Percentiles rank a stretch among this genome's conserved stretches.
These are phyloP conservation scores for Tympanopsis confertula DNA, from an alignment of 2,329 filamentous ascomycete genomes.

Conservation along the genomic window DNA sequence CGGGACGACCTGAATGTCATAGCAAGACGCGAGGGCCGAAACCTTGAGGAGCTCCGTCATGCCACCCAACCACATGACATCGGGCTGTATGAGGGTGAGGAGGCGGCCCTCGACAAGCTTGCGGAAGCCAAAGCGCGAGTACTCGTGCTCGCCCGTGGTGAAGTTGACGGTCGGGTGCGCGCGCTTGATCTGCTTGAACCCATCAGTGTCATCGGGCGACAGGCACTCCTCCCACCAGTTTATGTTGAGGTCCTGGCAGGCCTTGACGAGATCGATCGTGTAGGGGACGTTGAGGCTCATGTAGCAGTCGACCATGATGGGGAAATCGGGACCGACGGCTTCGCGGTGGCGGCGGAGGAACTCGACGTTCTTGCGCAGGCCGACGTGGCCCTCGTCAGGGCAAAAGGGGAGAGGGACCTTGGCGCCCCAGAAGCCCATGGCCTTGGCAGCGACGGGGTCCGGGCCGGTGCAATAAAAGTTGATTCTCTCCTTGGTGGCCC, in stretches of 20 bases:
- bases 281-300: conserved; percentile 4
- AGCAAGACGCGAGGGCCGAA: conserved; percentile 2
- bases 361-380: conserved; percentile 2
- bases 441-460: neutral
- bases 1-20: conserved; percentile 3
- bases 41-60: conserved; percentile 4
- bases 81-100: conserved; percentile 4
- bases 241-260: conserved; percentile 3
- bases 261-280: conserved; percentile 2
- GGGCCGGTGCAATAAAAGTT: conserved; percentile 4
- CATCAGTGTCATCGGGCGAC: conserved; percentile 4
- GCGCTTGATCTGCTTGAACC: conserved; percentile 3
- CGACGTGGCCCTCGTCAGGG: conserved; percentile 1
- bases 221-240: conserved; percentile 5
- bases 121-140: conserved; percentile 4
- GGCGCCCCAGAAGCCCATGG: conserved; percentile 1
- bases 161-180: conserved; percentile 3
- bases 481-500: conserved; percentile 1
- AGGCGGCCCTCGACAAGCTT: conserved; percentile 3
- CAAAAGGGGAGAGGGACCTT: conserved; percentile 3
- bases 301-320: conserved; percentile 4
- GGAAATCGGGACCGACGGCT: conserved; percentile 2
- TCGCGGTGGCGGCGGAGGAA: conserved; percentile 1
- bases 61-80: conserved; percentile 5
- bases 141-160: conserved; percentile 5